Conservation (phyloP, 2,329 filamentous ascomycete genomes). For the Aspergillus sp. region DNA sequence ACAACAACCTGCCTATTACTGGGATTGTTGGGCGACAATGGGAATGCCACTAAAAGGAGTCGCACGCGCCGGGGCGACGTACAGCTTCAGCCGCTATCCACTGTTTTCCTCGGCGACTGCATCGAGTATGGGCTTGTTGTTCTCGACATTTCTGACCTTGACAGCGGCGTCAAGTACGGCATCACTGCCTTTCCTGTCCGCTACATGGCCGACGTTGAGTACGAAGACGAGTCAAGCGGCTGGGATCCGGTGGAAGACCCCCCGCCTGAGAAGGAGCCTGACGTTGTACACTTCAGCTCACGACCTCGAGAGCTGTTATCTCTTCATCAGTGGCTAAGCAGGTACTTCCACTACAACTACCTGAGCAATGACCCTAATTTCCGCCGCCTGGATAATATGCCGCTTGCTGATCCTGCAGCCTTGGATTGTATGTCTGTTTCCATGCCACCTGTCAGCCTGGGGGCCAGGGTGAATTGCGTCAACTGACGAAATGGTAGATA, state of each 20-base stretch:
- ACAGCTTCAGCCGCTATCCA: slow-evolving; percentile 18
- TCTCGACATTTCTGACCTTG: slow-evolving; percentile 19
- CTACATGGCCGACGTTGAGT: slow-evolving; percentile 16
- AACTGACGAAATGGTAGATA: slow-evolving; percentile 10
- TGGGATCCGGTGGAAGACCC: too few relatives aligned
- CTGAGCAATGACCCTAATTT: neutral
- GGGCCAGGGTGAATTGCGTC: too few relatives aligned
- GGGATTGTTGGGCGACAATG: slow-evolving; percentile 12
- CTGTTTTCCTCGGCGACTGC: slow-evolving; percentile 15
- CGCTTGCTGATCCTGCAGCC: slow-evolving; percentile 9
- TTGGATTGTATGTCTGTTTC: slow-evolving; percentile 17
- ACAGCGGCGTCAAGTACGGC: slow-evolving; percentile 15
- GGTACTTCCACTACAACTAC: slow-evolving; percentile 6
- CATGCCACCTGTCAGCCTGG: neutral
- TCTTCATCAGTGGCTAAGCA: slow-evolving; percentile 12
- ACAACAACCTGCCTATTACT: slow-evolving; percentile 16
- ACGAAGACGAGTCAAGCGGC: too few relatives aligned
- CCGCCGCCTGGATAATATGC: slow-evolving; percentile 11
- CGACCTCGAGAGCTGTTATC: slow-evolving; percentile 17
- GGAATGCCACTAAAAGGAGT: neutral
- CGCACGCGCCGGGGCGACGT: slow-evolving; percentile 16
- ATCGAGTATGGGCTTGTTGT: slow-evolving; percentile 17
- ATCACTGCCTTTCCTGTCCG: slow-evolving; percentile 10
- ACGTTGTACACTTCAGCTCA: slow-evolving; percentile 9
- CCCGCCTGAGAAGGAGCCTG: slow-evolving; percentile 9